Base-by-base conservation (phyloP, 2,329 filamentous ascomycete genomes). In the Fusarium duplospermum region DNA sequence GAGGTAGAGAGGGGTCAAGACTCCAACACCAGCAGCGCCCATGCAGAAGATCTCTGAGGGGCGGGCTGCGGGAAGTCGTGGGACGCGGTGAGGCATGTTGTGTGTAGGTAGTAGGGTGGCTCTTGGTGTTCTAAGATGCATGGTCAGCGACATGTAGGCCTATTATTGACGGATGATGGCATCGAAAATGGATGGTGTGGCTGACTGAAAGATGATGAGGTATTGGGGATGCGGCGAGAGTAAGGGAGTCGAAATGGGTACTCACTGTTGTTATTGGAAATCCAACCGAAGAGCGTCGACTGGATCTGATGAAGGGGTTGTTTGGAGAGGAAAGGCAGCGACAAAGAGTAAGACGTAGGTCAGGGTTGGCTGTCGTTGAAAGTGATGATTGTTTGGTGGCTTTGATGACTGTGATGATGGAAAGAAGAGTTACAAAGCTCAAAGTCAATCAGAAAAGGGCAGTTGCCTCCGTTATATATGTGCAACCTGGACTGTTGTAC, bases 1-100 rank as follows among this genome's bases (percentile, higher is more conserved):
- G 76, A 90, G 84, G 82, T 89, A 90, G 76, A 91, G 84, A 31
- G 89, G 89, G 1, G 88, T 86, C 64, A 91, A 85, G 74, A 85
- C 87, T 56, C 82, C 85, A 68, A 89, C 83, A 69, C 88, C 88
- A 27, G 88, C 89, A 42, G 87, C 83, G 66, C 87, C 87, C 79
- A 89, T 88, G 81, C 84, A 86, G 76, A 88, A 80, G 69, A 87
- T 81, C 82, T 90, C 89, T 52, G 84, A 82, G 69, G 82, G 77
- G 74, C 82, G 82, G 76, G 88, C 84, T 66, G 82, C 82, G 73
- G 89, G 88, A 66, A 90, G 85, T 78, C 84, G 85, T 77, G 83
- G 81, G 10, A 84, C 75, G 69, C 83, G 81, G 67, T 86, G 79
- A 65, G 86, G 84, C 88, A 89, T 89, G 73, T 70, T 86, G 81